Evolutionary conservation across 2,329 filamentous ascomycete species (phyloP).

Genomic region (Chaetomium sp.): DNA sequence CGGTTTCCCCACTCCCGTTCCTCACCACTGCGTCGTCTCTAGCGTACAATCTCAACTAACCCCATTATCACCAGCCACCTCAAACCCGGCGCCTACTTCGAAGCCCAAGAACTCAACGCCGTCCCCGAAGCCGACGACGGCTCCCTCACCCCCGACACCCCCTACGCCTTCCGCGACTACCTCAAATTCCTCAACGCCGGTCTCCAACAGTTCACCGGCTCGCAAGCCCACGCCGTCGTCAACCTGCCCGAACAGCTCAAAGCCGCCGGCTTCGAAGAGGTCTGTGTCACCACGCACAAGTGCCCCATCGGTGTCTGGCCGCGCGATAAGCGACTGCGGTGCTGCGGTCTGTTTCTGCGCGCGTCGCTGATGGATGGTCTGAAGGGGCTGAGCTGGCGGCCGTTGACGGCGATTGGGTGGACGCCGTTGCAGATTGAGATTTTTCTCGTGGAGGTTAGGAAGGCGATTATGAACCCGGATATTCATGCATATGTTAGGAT

Average conservation of each 20-base stretch:
- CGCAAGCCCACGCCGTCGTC: slow-evolving; percentile 37
- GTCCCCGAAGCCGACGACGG: slow-evolving; percentile 39
- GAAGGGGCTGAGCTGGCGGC: slow-evolving; percentile 25
- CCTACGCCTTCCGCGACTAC: slow-evolving; percentile 44
- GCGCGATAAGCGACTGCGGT: slow-evolving; percentile 34
- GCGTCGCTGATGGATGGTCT: slow-evolving; percentile 35
- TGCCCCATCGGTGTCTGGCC: slow-evolving; percentile 46
- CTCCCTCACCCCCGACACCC: slow-evolving; percentile 32
- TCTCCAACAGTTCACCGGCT: slow-evolving; percentile 34
- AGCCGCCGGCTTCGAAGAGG: slow-evolving; percentile 36
- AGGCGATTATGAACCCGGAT: slow-evolving; percentile 26
- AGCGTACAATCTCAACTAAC: slow-evolving; percentile 1
- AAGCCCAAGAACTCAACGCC: slow-evolving; percentile 43
- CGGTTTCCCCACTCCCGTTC: slow-evolving; percentile 14
- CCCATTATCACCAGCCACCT: slow-evolving; percentile 35
- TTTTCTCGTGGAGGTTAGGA: slow-evolving; percentile 31
- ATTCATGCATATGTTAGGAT: slow-evolving; percentile 29
- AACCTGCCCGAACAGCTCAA: slow-evolving; percentile 31
- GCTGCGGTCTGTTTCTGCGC: slow-evolving; percentile 41
- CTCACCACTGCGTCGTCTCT: neutral
- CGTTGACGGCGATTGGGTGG: slow-evolving; percentile 30
- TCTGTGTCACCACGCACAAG: slow-evolving; percentile 34
- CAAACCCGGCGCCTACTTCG: slow-evolving; percentile 46
- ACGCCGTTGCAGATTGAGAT: slow-evolving; percentile 32
- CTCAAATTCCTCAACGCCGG: slow-evolving; percentile 35